Base-by-base conservation (phyloP, 108 stramenopile genomes). In the Nitzschia sp. region DNA sequence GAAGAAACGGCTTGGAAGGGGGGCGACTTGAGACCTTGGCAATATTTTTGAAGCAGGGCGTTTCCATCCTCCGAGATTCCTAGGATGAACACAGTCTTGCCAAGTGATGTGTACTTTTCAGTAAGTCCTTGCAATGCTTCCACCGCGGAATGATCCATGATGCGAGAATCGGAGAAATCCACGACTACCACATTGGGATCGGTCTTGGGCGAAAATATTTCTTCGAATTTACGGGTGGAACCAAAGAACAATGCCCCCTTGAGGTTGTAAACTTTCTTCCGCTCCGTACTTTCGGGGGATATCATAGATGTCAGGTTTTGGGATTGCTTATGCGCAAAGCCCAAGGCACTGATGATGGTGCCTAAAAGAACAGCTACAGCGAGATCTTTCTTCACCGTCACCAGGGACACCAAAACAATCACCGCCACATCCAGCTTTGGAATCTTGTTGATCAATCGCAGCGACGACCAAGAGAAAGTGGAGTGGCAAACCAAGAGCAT, bases 241-340 rank as follows among this genome's bases (percentile, higher is more conserved):
- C 90, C 93, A 66, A 94, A 91, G 66, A 89, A 94, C 22, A 91
- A 73, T n/a, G 93, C 87, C n/a, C 90, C 93, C 8, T 82, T 80
- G 52, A 94, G 33, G 9, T 68, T 72, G 69, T 91, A 94, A 54
- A 73, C 52, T 64, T 87, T 73, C 66, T 52, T 46, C 9, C 58
- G 26, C 21, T 23, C 33, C 17, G 58, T 29, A 8, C 13, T 26
- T n/a, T 63, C 78, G 65, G 45, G 25, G 0, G 71, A 45, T 1
- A 69, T 35, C 0, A 63, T 72, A 2, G 75, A 76, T 3, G 73
- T 74, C 26, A 93, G 68, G 21, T 38, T 58, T 0, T 78, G 86
- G 0, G 78, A 80, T 71, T 90, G 87, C 50, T 87, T 88, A 78
- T 78, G 85, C 8, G 92, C 92, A 76, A 93, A 90, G 47, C 84